A percentile compares a stretch with the other conserved stretches of the same genome.
These are phyloP conservation scores for Hypholoma fasciculare DNA, from an alignment of 768 basidiomycete species.

Conservation along the genomic window DNA sequence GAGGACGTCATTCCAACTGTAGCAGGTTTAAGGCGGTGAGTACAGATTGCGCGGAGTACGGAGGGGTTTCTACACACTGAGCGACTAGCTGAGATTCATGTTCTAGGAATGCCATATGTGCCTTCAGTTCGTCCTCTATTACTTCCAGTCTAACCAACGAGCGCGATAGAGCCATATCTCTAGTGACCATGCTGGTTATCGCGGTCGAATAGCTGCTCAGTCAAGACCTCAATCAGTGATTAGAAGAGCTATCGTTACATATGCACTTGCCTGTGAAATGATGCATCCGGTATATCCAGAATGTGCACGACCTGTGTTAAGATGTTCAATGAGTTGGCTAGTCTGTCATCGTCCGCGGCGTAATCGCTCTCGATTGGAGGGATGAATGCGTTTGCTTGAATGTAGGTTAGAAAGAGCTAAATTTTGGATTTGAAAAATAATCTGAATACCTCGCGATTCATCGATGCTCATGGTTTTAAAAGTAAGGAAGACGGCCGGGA, in stretches of 20 bases:
- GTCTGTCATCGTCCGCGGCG: slow-evolving; percentile 13
- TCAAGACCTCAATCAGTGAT: neutral
- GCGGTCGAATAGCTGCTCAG: slow-evolving; percentile 36
- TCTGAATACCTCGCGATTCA: neutral
- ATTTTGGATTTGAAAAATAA: neutral
- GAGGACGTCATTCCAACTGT: slow-evolving; percentile 36
- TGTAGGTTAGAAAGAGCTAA: neutral
- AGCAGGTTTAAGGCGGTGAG: neutral
- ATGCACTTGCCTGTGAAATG: slow-evolving; percentile 30
- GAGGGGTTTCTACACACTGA: slow-evolving; percentile 27
- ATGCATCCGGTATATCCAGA: slow-evolving; percentile 35
- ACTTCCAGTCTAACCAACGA: slow-evolving; percentile 31
- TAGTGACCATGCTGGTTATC: slow-evolving; percentile 31
- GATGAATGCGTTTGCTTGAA: slow-evolving; percentile 7
- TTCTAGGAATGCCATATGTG: slow-evolving; percentile 29
- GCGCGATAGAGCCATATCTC: slow-evolving; percentile 29
- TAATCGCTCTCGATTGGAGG: slow-evolving; percentile 16
- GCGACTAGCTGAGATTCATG: slow-evolving; percentile 38
- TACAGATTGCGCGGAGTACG: neutral
- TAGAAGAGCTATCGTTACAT: no score
- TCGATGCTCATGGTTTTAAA: no score
- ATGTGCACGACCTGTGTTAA: slow-evolving; percentile 26
- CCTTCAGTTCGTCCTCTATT: slow-evolving; percentile 37
- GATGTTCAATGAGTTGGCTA: slow-evolving; percentile 21
- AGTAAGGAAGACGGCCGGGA: neutral